Base-by-base conservation (phyloP, 179 eudicot species). In the Spergularia azorica region DNA sequence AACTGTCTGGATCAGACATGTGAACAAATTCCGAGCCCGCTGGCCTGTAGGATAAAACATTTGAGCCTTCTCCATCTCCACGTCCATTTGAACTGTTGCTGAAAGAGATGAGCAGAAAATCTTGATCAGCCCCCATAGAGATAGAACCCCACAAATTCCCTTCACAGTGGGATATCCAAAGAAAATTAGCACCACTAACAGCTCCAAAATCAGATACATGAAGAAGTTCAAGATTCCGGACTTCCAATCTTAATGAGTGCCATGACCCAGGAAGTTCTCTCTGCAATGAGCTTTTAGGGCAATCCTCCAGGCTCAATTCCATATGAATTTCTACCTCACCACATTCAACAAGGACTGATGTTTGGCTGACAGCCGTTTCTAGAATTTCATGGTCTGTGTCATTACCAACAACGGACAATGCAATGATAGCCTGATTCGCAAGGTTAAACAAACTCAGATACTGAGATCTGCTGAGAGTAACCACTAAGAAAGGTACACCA, bases 21-120 rank as follows among this genome's bases (percentile, higher is more conserved):
- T 83, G 83, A 63, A 90, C 82, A 71, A 95, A 79, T 85, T 89
- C 91, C 77, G 88, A 86, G 74, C 97, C 99, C 14, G 97, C 87
- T 77, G 77, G 80, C 77, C 88, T 82, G 80, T 88, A 85, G 65
- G 91, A 90, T 72, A 95, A 81, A 38, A 85, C 79, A 83, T 93
- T 95, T 82, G 94, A 91, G 75, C 94, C 99, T 82, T 87, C 96
- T 65, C 99, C 99, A 82, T 84, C 89, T 79, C 99, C 98, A 80
- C 98, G 99, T 46, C 97, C 92, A 74, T 75, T 87, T 60, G 92
- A 64, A 74, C 91, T 86, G 80, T 94, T 80, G 83, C 82, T 80
- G 82, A 93, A 90, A 9, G 90, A 87, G 60, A 94, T 85, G 73
- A 95, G 86, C 83, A 91, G 87, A 61, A 93, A 76, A 80, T 90